Percentiles rank a stretch among this genome's conserved stretches.
Conservation (phyloP, 805 yeast genomes). For the Ogataea saltuana region DNA sequence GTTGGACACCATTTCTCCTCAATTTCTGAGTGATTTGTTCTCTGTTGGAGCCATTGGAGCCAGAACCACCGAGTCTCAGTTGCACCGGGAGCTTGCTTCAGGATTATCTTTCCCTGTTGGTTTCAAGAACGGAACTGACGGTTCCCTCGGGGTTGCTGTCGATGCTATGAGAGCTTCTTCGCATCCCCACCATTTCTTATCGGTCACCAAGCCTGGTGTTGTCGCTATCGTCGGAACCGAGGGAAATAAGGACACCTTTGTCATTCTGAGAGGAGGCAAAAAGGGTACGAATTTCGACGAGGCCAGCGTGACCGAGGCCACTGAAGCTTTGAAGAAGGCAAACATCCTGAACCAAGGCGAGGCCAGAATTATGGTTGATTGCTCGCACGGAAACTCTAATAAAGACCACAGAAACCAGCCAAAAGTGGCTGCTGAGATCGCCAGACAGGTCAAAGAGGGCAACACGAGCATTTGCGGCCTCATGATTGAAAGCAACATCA, state of each 20-base stretch:
- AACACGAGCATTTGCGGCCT: slow-evolving; percentile 81
- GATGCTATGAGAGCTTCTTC: slow-evolving; percentile 94
- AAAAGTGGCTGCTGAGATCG: slow-evolving; percentile 72
- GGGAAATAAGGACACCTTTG: slow-evolving; percentile 88
- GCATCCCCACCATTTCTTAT: slow-evolving; percentile 90
- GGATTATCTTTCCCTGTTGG: slow-evolving; percentile 98
- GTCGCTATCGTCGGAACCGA: slow-evolving; percentile 95
- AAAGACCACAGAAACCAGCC: slow-evolving; percentile 95
- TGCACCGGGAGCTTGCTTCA: slow-evolving; percentile 95
- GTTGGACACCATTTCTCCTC: slow-evolving; percentile 97
- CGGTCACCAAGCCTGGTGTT: slow-evolving; percentile 94
- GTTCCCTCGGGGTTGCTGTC: slow-evolving; percentile 88
- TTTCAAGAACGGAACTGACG: slow-evolving; percentile 97
- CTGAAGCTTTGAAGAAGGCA: slow-evolving; percentile 55
- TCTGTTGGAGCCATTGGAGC: slow-evolving; percentile 99
- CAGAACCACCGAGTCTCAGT: slow-evolving; percentile 96
- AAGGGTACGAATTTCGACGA: slow-evolving; percentile 88
- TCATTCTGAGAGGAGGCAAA: slow-evolving; percentile 95
- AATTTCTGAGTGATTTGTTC: slow-evolving; percentile 88
- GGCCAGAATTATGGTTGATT: slow-evolving; percentile 89
- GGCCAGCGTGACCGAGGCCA: slow-evolving; percentile 65
- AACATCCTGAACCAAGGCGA: slow-evolving; percentile 37
- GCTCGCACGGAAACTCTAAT: slow-evolving; percentile 94
- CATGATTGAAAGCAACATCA: slow-evolving; percentile 93
- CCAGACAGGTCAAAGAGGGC: slow-evolving; percentile 78